Evolutionary conservation across 495 filamentous ascomycete species (phyloP).

Genomic region (Cercophora samala): DNA sequence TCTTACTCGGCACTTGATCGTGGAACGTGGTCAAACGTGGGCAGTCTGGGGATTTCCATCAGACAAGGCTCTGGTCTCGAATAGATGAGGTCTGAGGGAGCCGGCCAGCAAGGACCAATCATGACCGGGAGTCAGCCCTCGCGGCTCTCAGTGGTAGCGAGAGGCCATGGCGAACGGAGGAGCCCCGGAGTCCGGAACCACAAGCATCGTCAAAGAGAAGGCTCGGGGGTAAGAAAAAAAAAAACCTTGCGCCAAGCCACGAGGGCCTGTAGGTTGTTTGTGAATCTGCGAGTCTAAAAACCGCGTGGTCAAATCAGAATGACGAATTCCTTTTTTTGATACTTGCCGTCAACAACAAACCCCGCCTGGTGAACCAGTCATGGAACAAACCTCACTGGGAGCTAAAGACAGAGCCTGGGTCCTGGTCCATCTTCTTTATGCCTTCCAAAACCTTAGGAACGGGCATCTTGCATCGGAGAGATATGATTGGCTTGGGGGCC

Average conservation of each 20-base stretch:
- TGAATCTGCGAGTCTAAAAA: background rate
- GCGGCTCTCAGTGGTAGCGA: background rate
- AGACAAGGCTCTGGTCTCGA: background rate
- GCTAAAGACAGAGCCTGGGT: background rate
- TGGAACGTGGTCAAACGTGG: background rate
- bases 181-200: too few species aligned
- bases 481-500: constrained; percentile 9
- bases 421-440: constrained; percentile 8
- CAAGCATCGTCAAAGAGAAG: background rate
- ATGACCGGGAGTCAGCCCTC: background rate
- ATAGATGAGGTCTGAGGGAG: background rate
- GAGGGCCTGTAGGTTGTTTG: too few species aligned
- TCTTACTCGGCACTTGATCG: background rate
- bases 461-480: constrained; percentile 10
- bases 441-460: constrained; percentile 1
- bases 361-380: constrained; percentile 20
- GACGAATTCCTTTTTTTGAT: background rate
- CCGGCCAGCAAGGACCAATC: background rate
- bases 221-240: too few species aligned
- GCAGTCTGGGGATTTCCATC: background rate
- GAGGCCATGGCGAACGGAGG: background rate
- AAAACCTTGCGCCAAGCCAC: too few species aligned
- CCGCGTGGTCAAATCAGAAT: background rate
- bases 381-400: constrained; percentile 11
- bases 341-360: background rate